Conservation (phyloP, 306 rosid genomes). For the Cyclanthera cordifolia region DNA sequence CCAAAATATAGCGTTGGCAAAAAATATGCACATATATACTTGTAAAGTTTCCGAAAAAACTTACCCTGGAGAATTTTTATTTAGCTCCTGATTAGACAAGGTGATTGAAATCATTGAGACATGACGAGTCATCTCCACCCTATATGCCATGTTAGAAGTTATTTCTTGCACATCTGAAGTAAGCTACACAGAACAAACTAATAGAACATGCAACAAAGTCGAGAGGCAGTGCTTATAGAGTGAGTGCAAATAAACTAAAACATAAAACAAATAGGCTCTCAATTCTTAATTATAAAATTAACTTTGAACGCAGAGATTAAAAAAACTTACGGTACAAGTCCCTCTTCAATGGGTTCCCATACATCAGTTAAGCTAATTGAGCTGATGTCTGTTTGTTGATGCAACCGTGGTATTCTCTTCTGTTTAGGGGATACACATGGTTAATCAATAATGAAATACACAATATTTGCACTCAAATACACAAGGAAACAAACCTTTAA, state of each 20-base stretch:
- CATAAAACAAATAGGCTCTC: neutral
- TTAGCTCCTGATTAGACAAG: conserved; percentile 57
- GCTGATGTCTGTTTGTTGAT: conserved; percentile 79
- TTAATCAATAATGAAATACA: neutral
- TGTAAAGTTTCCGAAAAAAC: conserved; percentile 12
- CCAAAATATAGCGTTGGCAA: neutral
- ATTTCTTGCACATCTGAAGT: neutral
- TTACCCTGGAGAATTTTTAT: conserved; percentile 77
- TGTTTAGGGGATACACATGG: conserved; percentile 24
- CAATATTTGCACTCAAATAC: neutral
- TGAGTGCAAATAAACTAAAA: neutral
- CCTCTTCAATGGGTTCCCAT: conserved; percentile 99
- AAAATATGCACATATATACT: neutral
- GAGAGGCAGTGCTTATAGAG: neutral
- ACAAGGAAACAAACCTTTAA: conserved; percentile 45
- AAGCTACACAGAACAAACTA: too few relatives aligned
- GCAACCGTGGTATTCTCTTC: conserved; percentile 61
- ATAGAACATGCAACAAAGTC: too few relatives aligned
- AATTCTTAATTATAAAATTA: neutral
- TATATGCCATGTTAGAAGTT: conserved; percentile 25
- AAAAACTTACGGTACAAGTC: conserved; percentile 82
- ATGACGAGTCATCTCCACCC: conserved; percentile 98
- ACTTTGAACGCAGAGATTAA: neutral
- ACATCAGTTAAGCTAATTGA: conserved; percentile 90
- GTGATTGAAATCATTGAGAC: conserved; percentile 92